Percentiles rank a stretch among this genome's conserved stretches.
These are phyloP conservation scores for Amanita pseudoporphyria DNA, from an alignment of 768 basidiomycete species.

Conservation along the genomic window DNA sequence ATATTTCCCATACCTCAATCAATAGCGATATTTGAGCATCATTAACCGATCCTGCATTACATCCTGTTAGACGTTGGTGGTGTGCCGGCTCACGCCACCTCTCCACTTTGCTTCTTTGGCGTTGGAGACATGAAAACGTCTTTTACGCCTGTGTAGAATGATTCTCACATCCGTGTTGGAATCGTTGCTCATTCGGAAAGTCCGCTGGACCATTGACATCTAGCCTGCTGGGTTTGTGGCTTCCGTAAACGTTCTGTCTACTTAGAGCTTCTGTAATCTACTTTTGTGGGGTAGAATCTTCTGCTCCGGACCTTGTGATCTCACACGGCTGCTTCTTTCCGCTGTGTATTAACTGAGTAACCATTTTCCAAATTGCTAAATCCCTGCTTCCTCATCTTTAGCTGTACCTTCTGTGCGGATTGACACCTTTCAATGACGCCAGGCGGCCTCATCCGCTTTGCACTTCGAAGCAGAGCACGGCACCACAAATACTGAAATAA, in stretches of 20 bases:
- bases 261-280: neutral
- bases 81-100: neutral
- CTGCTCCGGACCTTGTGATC: neutral
- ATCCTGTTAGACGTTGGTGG: too few relatives aligned
- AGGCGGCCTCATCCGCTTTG: too few relatives aligned
- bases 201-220: neutral
- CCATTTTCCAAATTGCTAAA: too few relatives aligned
- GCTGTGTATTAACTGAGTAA: neutral
- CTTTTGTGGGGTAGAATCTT: neutral
- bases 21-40: neutral
- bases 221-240: slow-evolving; percentile 1
- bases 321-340: neutral
- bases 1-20: neutral
- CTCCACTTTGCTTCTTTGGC: neutral
- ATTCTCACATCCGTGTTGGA: neutral
- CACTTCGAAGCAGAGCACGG: too few relatives aligned
- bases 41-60: too few relatives aligned
- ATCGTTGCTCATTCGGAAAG: neutral
- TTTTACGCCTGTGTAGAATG: neutral
- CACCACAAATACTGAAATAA: too few relatives aligned
- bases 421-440: too few relatives aligned
- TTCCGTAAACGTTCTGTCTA: neutral
- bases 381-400: too few relatives aligned
- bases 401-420: too few relatives aligned
- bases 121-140: too few relatives aligned